A percentile compares a stretch with the other conserved stretches of the same genome.
phyloP scores from a whole-genome alignment of 2,329 filamentous ascomycete genomes.

The Aspergillus novoparasiticus region DNA sequence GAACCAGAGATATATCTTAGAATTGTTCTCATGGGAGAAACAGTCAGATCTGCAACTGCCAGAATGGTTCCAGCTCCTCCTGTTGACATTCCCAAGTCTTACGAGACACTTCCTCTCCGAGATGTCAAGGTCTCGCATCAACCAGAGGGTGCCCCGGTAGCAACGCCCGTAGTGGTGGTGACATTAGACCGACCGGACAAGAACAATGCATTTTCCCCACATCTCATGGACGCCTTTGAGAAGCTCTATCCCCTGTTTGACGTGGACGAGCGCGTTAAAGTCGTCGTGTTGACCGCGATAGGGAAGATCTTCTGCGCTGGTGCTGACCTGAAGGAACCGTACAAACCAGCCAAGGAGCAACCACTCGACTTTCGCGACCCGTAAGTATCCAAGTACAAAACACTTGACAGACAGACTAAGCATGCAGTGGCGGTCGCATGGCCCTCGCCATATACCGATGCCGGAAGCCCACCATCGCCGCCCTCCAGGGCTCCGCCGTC shows the following conservation, averaged over 20 bases:
- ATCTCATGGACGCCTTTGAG: conserved; percentile 50
- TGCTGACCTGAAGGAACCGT: conserved; percentile 54
- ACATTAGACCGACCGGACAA: conserved; percentile 58
- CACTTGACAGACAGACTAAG: conserved; percentile 44
- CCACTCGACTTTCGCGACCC: conserved; percentile 55
- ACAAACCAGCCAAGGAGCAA: conserved; percentile 46
- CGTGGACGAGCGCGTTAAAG: conserved; percentile 57
- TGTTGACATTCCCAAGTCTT: conserved; percentile 30
- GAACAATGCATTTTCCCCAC: conserved; percentile 58
- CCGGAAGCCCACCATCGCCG: conserved; percentile 58
- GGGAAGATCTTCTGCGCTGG: conserved; percentile 52
- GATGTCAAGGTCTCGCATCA: conserved; percentile 38
- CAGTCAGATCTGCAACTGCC: no score
- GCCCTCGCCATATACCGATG: conserved; percentile 57
- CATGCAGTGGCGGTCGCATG: conserved; percentile 29
- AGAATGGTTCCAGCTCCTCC: conserved; percentile 12
- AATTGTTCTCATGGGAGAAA: background rate
- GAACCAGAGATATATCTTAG: background rate
- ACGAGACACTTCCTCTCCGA: conserved; percentile 28
- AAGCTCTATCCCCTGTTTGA: conserved; percentile 43
- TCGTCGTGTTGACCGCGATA: conserved; percentile 55
- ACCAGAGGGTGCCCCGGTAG: conserved; percentile 48
- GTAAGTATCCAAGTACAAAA: conserved; percentile 32
- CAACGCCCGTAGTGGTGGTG: conserved; percentile 49
- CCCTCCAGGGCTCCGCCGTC: conserved; percentile 58